Evolutionary conservation across 2,329 filamentous ascomycete species (phyloP).

Genomic region (Arthrobotrys entomopaga): DNA sequence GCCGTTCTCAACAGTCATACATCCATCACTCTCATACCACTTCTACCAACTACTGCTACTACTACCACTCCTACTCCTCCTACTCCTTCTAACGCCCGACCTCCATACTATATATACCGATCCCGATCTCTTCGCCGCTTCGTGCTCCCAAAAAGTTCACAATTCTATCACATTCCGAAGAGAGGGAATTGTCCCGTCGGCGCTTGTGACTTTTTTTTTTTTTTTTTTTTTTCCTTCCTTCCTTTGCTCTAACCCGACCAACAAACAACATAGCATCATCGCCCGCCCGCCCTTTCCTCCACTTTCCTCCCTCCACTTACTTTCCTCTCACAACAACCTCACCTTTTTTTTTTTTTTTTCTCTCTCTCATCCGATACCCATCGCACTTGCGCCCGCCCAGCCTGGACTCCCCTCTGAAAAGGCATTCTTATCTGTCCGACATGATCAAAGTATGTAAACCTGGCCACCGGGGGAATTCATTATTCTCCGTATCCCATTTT

Average conservation of each 20-base stretch:
- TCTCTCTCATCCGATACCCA: not conserved
- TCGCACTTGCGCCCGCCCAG: not conserved
- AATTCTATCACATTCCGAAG: not conserved
- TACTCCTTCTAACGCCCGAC: too few relatives aligned
- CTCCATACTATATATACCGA: not conserved
- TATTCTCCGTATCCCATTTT: not conserved
- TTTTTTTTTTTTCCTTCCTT: not conserved
- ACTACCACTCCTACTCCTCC: not conserved
- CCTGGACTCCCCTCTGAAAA: slow-evolving; percentile 19
- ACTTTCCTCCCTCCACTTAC: slow-evolving; percentile 5
- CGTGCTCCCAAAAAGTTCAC: not conserved
- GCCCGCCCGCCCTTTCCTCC: slow-evolving; percentile 20
- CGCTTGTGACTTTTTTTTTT: slow-evolving; percentile 9
- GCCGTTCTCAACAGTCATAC: too few relatives aligned
- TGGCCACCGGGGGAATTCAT: not conserved
- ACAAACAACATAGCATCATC: not conserved
- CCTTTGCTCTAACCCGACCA: not conserved
- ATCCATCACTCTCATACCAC: not conserved
- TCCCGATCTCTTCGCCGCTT: not conserved
- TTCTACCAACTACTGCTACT: not conserved
- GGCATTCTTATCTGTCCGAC: slow-evolving; percentile 4
- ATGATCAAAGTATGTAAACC: slow-evolving; percentile 45
- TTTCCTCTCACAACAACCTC: slow-evolving; percentile 27
- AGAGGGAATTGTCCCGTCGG: slow-evolving; percentile 1
- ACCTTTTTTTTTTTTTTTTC: slow-evolving; percentile 1